phyloP scores from a whole-genome alignment of 2,329 filamentous ascomycete species.

The Penicillium corylophilum region DNA sequence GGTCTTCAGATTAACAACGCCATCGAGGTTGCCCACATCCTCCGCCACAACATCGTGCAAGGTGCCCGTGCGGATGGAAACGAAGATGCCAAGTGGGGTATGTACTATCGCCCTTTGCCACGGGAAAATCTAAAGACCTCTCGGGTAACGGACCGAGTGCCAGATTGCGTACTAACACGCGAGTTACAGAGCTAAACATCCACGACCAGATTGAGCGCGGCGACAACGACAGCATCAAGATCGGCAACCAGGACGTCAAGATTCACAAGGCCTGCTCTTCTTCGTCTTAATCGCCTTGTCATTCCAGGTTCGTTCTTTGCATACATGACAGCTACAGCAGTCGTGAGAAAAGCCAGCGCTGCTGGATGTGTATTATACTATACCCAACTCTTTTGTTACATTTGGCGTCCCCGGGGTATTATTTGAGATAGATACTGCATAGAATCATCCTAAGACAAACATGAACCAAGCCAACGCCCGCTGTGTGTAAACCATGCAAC shows the following conservation, averaged over 20 bases:
- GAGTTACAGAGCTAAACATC: slow-evolving; percentile 70
- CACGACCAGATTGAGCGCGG: slow-evolving; percentile 88
- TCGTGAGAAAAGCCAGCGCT: background rate
- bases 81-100: slow-evolving; percentile 39
- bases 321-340: background rate
- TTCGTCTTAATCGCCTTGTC: slow-evolving; percentile 4
- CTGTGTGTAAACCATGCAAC: slow-evolving; percentile 27
- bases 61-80: slow-evolving; percentile 52
- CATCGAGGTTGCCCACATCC: slow-evolving; percentile 74
- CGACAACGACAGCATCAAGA: slow-evolving; percentile 87
- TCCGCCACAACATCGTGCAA: slow-evolving; percentile 85
- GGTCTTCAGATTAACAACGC: slow-evolving; percentile 72
- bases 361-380: slow-evolving; percentile 37
- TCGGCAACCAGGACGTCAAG: slow-evolving; percentile 44
- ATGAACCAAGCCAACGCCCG: slow-evolving; percentile 35
- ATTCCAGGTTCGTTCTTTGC: background rate
- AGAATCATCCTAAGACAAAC: slow-evolving; percentile 12
- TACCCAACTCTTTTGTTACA: slow-evolving; percentile 36
- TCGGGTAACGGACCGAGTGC: background rate
- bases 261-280: slow-evolving; percentile 45
- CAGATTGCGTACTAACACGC: slow-evolving; percentile 3
- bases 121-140: background rate
- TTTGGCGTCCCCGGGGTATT: slow-evolving; percentile 37
- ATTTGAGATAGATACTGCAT: slow-evolving; percentile 28
- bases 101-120: slow-evolving; percentile 8